These are phyloP conservation scores for Termitomyces sp. DNA, from an alignment of 768 basidiomycete genomes.

Conservation along the genomic window DNA sequence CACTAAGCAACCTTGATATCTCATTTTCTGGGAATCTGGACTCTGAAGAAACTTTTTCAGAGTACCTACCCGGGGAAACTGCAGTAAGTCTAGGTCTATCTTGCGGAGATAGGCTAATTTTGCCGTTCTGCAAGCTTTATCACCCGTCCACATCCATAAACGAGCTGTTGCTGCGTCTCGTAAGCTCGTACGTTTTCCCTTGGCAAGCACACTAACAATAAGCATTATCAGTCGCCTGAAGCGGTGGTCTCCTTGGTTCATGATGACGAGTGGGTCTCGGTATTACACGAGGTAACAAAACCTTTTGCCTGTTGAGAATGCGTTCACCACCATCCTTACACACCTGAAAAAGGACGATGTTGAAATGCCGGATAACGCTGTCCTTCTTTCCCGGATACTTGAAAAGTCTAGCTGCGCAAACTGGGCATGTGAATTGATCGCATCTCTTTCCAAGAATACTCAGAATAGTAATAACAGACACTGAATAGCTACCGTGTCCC, in stretches of 20 bases:
- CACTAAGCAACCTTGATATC: background rate
- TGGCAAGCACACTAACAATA: background rate
- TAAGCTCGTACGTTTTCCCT: background rate
- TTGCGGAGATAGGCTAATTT: background rate
- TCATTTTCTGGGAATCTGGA: background rate
- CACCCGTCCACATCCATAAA: slow-evolving; percentile 15
- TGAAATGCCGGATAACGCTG: slow-evolving; percentile 1
- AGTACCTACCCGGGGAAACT: background rate
- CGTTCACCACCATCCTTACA: background rate
- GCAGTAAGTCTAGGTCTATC: background rate
- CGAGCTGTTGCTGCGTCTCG: slow-evolving; percentile 10
- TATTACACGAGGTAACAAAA: slow-evolving; percentile 10
- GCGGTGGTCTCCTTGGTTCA: slow-evolving; percentile 12
- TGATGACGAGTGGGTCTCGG: slow-evolving; percentile 15
- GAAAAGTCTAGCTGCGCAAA: background rate
- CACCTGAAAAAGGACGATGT: background rate
- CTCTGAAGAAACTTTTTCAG: background rate
- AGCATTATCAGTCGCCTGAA: slow-evolving; percentile 1
- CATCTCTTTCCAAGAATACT: background rate
- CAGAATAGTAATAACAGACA: background rate
- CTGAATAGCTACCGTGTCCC: background rate
- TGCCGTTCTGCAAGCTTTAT: slow-evolving; percentile 4
- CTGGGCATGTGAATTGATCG: background rate
- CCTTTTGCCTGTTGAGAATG: background rate
- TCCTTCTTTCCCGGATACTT: slow-evolving; percentile 2